These are phyloP conservation scores for Fonsecaea multimorphosa DNA, from an alignment of 2,329 filamentous ascomycete genomes.

Conservation along the genomic window DNA sequence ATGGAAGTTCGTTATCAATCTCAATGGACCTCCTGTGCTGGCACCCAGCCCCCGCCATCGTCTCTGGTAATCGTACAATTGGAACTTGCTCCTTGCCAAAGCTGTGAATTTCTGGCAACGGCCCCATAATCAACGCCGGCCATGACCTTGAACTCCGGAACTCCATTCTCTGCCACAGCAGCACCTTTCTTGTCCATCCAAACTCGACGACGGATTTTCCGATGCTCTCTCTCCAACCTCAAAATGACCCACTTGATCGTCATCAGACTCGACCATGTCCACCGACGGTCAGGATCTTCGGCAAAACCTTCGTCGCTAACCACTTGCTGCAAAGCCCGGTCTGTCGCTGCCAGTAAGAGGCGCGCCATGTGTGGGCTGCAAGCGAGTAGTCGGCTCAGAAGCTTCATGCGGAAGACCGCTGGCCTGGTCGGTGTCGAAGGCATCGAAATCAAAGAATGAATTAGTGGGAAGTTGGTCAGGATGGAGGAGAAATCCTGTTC, in stretches of 20 bases:
- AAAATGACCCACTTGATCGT: constrained; percentile 55
- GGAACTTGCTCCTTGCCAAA: constrained; percentile 41
- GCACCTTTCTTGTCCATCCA: constrained; percentile 22
- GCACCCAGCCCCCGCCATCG: constrained; percentile 26
- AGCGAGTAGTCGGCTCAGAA: constrained; percentile 58
- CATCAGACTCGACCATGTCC: constrained; percentile 54
- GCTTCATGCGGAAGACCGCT: constrained; percentile 56
- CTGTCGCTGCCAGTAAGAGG: constrained; percentile 60
- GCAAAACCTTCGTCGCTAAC: constrained; percentile 51
- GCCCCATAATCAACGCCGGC: constrained; percentile 46
- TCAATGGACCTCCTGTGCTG: constrained; percentile 35
- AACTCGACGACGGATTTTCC: constrained; percentile 42
- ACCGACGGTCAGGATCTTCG: constrained; percentile 45
- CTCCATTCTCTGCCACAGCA: constrained; percentile 11
- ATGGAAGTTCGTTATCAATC: constrained; percentile 25
- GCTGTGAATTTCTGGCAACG: constrained; percentile 50
- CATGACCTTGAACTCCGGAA: constrained; percentile 32
- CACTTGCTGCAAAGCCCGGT: constrained; percentile 60
- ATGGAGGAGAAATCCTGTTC: constrained; percentile 53
- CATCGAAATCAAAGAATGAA: constrained; percentile 62
- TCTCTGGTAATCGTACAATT: constrained; percentile 32
- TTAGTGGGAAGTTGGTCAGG: constrained; percentile 55
- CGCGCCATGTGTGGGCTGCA: constrained; percentile 62
- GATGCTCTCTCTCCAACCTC: constrained; percentile 49
- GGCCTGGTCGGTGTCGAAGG: constrained; percentile 53